A percentile compares a stretch with the other conserved stretches of the same genome.
Conservation (phyloP, 306 rosid species). For the Begonia fuchsioides region DNA sequence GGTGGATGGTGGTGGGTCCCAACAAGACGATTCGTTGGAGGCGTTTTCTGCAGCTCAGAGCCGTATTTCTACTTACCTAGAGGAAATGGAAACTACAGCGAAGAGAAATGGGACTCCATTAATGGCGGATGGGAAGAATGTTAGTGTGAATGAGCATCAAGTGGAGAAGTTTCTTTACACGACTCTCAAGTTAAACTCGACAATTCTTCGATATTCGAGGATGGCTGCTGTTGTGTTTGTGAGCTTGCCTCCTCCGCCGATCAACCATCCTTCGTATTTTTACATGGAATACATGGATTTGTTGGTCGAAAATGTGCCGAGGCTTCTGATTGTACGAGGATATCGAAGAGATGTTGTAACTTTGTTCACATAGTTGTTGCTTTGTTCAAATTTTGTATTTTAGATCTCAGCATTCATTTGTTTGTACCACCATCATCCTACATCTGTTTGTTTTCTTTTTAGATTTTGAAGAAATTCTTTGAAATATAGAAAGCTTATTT, state of each 20-base stretch:
- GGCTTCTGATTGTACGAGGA: conserved; percentile 95
- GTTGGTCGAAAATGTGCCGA: conserved; percentile 85
- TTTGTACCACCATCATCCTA: conserved; percentile 29
- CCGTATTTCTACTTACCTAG: conserved; percentile 52
- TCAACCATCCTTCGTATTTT: conserved; percentile 75
- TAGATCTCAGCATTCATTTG: conserved; percentile 37
- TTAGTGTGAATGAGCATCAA: conserved; percentile 68
- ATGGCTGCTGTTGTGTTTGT: conserved; percentile 97
- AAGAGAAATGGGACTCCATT: conserved; percentile 48
- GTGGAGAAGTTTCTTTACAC: conserved; percentile 89
- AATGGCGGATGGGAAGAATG: conserved; percentile 81
- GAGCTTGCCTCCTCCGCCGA: conserved; percentile 92
- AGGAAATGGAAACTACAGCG: conserved; percentile 41
- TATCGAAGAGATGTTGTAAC: conserved; percentile 93
- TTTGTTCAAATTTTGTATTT: conserved; percentile 24
- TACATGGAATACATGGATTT: conserved; percentile 99
- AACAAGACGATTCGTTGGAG: conserved; percentile 65
- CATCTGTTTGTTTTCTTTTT: conserved; percentile 17
- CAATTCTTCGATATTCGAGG: conserved; percentile 81
- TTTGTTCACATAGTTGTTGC: conserved; percentile 55
- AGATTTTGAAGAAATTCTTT: conserved; percentile 19
- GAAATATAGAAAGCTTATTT: no score
- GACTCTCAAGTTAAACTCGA: conserved; percentile 71
- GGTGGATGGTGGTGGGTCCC: conserved; percentile 42
- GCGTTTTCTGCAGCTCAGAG: conserved; percentile 53